phyloP scores from a whole-genome alignment of 495 filamentous ascomycete species.

The Sphaerosporella brunnea region DNA sequence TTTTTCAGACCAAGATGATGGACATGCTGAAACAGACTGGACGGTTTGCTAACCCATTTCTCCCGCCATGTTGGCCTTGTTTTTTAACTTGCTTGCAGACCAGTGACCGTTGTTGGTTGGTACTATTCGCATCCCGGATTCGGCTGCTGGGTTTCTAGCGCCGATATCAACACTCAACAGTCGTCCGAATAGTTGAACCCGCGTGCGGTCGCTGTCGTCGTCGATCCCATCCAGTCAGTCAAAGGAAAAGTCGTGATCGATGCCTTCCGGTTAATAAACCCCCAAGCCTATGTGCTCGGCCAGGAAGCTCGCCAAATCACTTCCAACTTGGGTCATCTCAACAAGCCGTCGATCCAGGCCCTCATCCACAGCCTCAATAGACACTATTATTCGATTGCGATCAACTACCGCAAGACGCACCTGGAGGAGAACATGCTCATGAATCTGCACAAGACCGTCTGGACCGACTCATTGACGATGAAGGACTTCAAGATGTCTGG shows the following conservation, averaged over 20 bases:
- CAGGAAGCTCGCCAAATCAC: slow-evolving; percentile 98
- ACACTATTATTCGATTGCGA: slow-evolving; percentile 97
- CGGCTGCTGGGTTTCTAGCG: slow-evolving; percentile 94
- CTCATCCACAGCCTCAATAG: slow-evolving; percentile 94
- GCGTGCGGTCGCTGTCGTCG: slow-evolving; percentile 88
- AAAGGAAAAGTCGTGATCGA: slow-evolving; percentile 99
- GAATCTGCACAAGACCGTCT: slow-evolving; percentile 98
- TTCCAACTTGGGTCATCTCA: slow-evolving; percentile 90
- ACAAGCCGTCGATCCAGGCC: slow-evolving; percentile 98
- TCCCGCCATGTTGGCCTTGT: too few relatives aligned
- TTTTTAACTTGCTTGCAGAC: too few relatives aligned
- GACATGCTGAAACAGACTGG: slow-evolving; percentile 96
- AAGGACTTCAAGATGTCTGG: slow-evolving; percentile 81
- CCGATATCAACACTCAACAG: slow-evolving; percentile 99
- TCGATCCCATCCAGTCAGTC: slow-evolving; percentile 96
- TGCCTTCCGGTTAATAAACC: slow-evolving; percentile 96
- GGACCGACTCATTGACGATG: slow-evolving; percentile 96
- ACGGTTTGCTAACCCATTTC: slow-evolving; percentile 50
- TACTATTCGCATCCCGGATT: slow-evolving; percentile 99
- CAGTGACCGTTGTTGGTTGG: slow-evolving; percentile 94
- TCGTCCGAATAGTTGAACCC: slow-evolving; percentile 95
- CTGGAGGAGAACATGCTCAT: slow-evolving; percentile 99
- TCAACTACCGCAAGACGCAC: slow-evolving; percentile 94
- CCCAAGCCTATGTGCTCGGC: slow-evolving; percentile 93
- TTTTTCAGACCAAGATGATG: slow-evolving; percentile 99